Conservation (phyloP, 139 green algal genomes). For the Tetraselmis chui region DNA sequence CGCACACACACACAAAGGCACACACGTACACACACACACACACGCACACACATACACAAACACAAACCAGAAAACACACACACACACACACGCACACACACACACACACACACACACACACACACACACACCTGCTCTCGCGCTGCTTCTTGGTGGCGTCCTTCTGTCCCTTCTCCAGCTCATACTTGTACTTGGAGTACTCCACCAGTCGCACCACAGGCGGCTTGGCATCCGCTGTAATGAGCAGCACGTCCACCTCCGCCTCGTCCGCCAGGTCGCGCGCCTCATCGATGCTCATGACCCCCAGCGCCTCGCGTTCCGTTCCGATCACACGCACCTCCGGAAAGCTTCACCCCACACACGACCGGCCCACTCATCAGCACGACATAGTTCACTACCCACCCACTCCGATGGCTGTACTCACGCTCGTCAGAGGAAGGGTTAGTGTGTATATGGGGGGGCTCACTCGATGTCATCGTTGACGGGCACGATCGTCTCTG, state of each 20-base stretch:
- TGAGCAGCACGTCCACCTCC: constrained; percentile 15
- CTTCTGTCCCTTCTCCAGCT: constrained; percentile 25
- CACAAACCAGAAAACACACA: no score
- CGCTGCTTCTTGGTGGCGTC: constrained; percentile 22
- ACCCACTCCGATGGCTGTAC: no score
- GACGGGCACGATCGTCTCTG: not conserved
- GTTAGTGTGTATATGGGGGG: not conserved
- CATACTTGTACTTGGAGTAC: constrained; percentile 24
- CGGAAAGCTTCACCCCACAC: not conserved
- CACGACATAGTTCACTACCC: no score
- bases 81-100: no score
- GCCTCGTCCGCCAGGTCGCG: not conserved
- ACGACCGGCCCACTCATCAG: no score
- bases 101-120: no score
- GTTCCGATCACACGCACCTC: constrained; percentile 18
- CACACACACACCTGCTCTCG: not conserved
- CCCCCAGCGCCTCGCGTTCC: constrained; percentile 10
- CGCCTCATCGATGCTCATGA: constrained; percentile 17
- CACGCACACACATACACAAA: no score
- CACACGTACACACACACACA: no score
- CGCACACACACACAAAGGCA: no score
- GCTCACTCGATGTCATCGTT: constrained; percentile 5
- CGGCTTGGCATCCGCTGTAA: constrained; percentile 12
- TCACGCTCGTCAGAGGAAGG: no score
- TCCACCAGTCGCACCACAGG: constrained; percentile 14